Conservation (phyloP, 257 asterid species). For the Lithospermum erythrorhizon region DNA sequence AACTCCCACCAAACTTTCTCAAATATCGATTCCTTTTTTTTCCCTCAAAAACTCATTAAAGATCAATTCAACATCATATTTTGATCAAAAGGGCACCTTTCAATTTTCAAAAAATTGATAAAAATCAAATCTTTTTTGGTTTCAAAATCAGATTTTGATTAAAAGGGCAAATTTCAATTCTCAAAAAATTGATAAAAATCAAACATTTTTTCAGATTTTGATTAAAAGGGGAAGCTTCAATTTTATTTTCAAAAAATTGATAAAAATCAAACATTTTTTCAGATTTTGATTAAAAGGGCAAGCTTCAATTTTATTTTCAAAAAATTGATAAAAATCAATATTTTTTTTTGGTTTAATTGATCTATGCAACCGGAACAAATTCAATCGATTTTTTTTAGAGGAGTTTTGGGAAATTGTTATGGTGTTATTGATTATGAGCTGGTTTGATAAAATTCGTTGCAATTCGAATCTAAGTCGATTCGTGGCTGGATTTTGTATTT, state of each 20-base stretch:
- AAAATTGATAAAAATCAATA: no score
- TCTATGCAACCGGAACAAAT: conserved; percentile 73
- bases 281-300: neutral
- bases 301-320: no score
- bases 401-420: neutral
- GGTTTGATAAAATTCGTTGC: neutral
- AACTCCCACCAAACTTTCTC: no score
- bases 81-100: neutral
- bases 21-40: no score
- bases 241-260: no score
- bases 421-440: neutral
- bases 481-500: neutral
- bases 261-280: no score
- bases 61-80: neutral
- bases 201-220: no score
- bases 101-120: no score
- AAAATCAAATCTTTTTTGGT: neutral
- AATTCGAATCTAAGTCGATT: neutral
- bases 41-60: neutral
- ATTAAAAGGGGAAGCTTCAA: no score
- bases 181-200: no score
- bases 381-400: neutral
- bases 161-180: no score
- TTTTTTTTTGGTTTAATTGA: neutral
- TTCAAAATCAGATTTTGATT: no score